These are phyloP conservation scores for Alopecurus myosuroides DNA, from an alignment of 176 grass and related monocot genomes.

Conservation along the genomic window DNA sequence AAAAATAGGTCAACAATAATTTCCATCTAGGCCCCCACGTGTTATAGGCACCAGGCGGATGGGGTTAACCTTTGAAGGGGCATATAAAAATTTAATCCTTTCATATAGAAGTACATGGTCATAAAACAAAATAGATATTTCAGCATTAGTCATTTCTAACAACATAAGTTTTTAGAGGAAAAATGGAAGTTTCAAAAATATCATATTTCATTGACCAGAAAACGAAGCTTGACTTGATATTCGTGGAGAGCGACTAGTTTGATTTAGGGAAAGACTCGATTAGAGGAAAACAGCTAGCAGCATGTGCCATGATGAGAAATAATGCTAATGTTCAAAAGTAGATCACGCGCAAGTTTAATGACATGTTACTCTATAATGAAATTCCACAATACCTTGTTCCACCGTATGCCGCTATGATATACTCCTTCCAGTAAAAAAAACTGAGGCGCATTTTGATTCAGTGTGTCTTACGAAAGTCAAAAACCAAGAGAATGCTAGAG, in stretches of 20 bases:
- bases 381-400: neutral
- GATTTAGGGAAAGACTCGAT: neutral
- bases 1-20: constrained; percentile 14
- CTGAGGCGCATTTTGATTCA: neutral
- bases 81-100: neutral
- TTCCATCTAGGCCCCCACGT: neutral
- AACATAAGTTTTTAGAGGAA: neutral
- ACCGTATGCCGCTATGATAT: neutral
- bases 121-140: neutral
- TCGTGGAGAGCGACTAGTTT: neutral
- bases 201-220: neutral
- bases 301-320: neutral
- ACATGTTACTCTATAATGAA: neutral
- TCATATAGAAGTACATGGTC: neutral
- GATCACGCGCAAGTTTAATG: neutral
- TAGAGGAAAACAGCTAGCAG: neutral
- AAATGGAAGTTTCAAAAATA: neutral
- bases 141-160: neutral
- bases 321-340: neutral
- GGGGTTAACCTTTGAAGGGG: neutral
- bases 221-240: neutral
- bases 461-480: neutral
- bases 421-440: neutral
- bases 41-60: neutral
- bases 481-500: neutral